Evolutionary conservation across 2,329 filamentous ascomycete species (phyloP), one percentile per base, ranked within the genome.

Genomic region (Hymenoscyphus fructigenus): DNA sequence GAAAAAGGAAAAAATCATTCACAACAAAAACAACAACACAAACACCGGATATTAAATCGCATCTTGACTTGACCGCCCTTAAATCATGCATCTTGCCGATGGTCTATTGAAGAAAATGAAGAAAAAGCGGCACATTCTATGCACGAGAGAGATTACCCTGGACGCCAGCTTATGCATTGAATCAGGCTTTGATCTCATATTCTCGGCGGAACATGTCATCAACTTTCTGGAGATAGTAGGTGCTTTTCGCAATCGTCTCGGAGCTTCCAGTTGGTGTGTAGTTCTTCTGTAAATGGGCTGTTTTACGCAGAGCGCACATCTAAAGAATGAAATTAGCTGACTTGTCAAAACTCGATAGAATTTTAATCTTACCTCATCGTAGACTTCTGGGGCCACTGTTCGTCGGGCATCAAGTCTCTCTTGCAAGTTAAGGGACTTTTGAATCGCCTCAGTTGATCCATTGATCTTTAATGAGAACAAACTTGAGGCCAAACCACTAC

Each of bases 151-250:
- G 32, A 28, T 15, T 56, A 55, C 29, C 59, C 59, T 36, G 23
- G 56, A 61, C 59, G n/a, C 59, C 59, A 2, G 26, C 26, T 56
- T 38, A 26, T 50, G 56, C 28, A 38, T 23, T 44, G 20, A 61
- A 66, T 68, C 70, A 93, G 78, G 84, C 88, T 85, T 93, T 91
- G 81, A 93, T 77, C 64, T 83, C 80, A 79, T 95, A 95, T 76
- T 85, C 85, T 74, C 91, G 87, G 82, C 90, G 88, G 88, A 91
- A 95, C 90, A 92, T 92, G 73, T 92, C 90, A 75, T 95, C 91
- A 58, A 95, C 85, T 77, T 89, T 88, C 75, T 86, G 87, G 65
- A 95, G 84, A 81, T 93, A 95, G 82, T 94, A 95, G 26, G 88
- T 87, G 65, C 87, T 89, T 66, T 84, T 79, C 66, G 77, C 76